Conservation (phyloP, 179 eudicot species). For the Gypsophila paniculata region DNA sequence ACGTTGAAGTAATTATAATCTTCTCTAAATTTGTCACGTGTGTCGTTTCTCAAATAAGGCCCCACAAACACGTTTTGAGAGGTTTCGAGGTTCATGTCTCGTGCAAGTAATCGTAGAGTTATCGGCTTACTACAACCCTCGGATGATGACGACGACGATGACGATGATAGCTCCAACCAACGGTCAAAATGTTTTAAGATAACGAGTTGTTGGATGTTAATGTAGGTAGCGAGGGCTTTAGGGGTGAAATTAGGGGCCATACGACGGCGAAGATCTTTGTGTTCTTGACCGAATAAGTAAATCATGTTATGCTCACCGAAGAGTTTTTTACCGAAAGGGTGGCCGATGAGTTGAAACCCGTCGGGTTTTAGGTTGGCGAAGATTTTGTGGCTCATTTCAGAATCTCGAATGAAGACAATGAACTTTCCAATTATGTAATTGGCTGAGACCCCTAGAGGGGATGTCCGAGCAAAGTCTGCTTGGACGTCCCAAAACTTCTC, state of each 20-base stretch:
- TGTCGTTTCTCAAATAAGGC: slow-evolving; percentile 38
- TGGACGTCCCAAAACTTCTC: slow-evolving; percentile 66
- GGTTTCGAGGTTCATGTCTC: slow-evolving; percentile 81
- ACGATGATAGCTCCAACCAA: slow-evolving; percentile 31
- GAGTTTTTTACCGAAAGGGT: slow-evolving; percentile 80
- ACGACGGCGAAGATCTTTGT: slow-evolving; percentile 72
- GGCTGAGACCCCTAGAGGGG: slow-evolving; percentile 55
- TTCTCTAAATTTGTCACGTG: slow-evolving; percentile 37
- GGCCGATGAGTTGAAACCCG: slow-evolving; percentile 79
- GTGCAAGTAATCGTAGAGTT: slow-evolving; percentile 41
- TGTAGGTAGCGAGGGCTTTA: slow-evolving; percentile 57
- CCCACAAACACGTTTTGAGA: slow-evolving; percentile 80
- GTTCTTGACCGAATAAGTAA: slow-evolving; percentile 74
- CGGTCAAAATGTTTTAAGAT: slow-evolving; percentile 39
- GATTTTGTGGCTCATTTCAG: slow-evolving; percentile 64
- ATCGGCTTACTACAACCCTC: no score
- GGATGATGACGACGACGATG: no score
- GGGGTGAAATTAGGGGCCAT: slow-evolving; percentile 81
- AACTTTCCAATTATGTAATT: slow-evolving; percentile 61
- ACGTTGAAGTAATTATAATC: slow-evolving; percentile 67
- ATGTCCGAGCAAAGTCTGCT: slow-evolving; percentile 44
- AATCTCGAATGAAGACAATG: slow-evolving; percentile 44
- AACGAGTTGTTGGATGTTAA: slow-evolving; percentile 47
- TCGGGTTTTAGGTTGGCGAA: slow-evolving; percentile 72
- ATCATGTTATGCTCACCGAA: slow-evolving; percentile 79